A percentile compares a stretch with the other conserved stretches of the same genome.
Conservation (phyloP, 2,329 filamentous ascomycete species). For the Dactylellina drechsleri region DNA sequence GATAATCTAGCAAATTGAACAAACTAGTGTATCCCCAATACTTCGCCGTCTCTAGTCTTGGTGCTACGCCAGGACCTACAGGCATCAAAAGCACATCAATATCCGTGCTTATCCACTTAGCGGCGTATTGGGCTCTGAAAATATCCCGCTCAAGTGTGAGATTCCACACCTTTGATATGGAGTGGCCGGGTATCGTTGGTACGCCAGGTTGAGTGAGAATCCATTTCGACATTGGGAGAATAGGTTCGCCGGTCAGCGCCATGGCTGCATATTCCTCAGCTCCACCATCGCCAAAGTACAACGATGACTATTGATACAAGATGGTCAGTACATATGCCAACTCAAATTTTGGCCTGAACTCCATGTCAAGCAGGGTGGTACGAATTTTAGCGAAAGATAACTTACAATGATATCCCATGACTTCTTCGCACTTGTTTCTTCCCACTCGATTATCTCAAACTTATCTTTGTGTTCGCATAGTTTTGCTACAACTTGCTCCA, state of each 20-base stretch:
- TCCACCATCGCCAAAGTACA: constrained; percentile 72
- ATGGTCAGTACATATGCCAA: not conserved
- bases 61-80: constrained; percentile 67
- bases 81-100: constrained; percentile 74
- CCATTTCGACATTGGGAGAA: constrained; percentile 68
- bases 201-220: constrained; percentile 69
- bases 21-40: constrained; percentile 74
- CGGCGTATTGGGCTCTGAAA: constrained; percentile 65
- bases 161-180: constrained; percentile 62
- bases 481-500: constrained; percentile 68
- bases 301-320: constrained; percentile 49
- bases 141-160: constrained; percentile 62
- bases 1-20: constrained; percentile 77
- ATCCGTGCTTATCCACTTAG: constrained; percentile 63
- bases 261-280: constrained; percentile 66
- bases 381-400: not conserved
- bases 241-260: constrained; percentile 68
- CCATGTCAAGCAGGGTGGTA: not conserved
- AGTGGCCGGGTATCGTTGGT: constrained; percentile 59
- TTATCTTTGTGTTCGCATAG: constrained; percentile 64
- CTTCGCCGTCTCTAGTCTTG: constrained; percentile 64
- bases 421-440: constrained; percentile 67
- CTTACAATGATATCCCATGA: constrained; percentile 65
- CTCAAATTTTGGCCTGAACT: constrained; percentile 38
- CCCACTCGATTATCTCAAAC: constrained; percentile 68